A percentile compares a stretch with the other conserved stretches of the same genome.
Conservation (phyloP, 2,329 filamentous ascomycete species). For the Colletotrichum lindemuthianum region DNA sequence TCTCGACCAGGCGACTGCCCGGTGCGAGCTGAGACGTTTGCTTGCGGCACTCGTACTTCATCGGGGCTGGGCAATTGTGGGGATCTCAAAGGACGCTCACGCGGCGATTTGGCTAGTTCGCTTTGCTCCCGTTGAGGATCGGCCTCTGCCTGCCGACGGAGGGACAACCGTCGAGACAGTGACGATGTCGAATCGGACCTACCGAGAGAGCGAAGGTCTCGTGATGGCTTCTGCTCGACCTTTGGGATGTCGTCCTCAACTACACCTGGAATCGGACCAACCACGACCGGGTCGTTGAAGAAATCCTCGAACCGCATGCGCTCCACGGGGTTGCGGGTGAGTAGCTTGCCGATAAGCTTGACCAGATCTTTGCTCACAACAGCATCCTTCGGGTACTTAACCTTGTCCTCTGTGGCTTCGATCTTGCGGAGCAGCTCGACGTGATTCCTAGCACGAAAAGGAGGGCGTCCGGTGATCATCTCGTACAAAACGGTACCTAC, state of each 20-base stretch:
- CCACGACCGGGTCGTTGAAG: constrained; percentile 79
- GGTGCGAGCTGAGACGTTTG: constrained; percentile 43
- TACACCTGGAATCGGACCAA: constrained; percentile 80
- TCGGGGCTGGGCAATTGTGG: constrained; percentile 50
- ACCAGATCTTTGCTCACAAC: constrained; percentile 81
- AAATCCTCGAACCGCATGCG: constrained; percentile 88
- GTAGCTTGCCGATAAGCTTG: constrained; percentile 77
- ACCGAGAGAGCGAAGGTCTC: constrained; percentile 47
- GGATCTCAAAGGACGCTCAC: constrained; percentile 52
- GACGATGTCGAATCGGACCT: constrained; percentile 41
- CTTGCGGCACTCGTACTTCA: constrained; percentile 45
- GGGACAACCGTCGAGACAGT: constrained; percentile 48
- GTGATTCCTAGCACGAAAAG: constrained; percentile 92
- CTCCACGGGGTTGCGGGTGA: constrained; percentile 88
- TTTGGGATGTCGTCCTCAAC: constrained; percentile 77
- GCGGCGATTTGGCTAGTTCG: constrained; percentile 51
- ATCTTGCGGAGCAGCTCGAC: constrained; percentile 94
- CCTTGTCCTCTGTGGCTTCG: constrained; percentile 85
- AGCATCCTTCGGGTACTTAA: constrained; percentile 81
- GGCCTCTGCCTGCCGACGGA: constrained; percentile 53
- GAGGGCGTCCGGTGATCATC: constrained; percentile 90
- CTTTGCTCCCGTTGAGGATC: constrained; percentile 48
- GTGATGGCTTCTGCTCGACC: constrained; percentile 45
- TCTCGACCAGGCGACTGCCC: constrained; percentile 59
- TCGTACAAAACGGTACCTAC: constrained; percentile 95